phyloP scores from a whole-genome alignment of 2,329 filamentous ascomycete genomes.

The Claviceps citrina region DNA sequence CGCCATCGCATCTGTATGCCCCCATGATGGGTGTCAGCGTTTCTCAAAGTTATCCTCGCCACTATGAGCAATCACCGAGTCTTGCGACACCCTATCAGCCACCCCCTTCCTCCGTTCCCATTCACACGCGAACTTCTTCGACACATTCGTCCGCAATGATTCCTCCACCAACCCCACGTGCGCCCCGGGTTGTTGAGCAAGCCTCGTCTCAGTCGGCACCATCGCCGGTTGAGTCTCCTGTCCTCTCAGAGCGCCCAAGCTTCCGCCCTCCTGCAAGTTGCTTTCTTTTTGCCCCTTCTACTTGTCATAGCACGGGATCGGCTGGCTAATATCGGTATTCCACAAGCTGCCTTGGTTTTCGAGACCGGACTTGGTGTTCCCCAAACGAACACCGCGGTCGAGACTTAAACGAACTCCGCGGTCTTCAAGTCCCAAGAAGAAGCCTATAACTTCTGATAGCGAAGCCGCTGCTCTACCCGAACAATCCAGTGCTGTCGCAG shows the following conservation, averaged over 20 bases:
- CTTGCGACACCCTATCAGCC: constrained; percentile 43
- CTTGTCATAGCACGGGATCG: not conserved
- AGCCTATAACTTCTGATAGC: constrained; percentile 21
- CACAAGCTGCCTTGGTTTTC: constrained; percentile 43
- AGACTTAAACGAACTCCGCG: constrained; percentile 23
- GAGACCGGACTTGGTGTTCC: constrained; percentile 34
- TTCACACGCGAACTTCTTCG: constrained; percentile 36
- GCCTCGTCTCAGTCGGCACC: constrained; percentile 9
- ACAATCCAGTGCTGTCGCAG: constrained; percentile 20
- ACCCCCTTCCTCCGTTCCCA: constrained; percentile 28
- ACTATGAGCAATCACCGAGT: constrained; percentile 35
- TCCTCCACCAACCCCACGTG: constrained; percentile 31
- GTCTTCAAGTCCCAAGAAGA: constrained; percentile 29
- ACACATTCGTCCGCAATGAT: constrained; percentile 30
- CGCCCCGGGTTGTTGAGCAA: constrained; percentile 24
- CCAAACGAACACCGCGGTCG: constrained; percentile 21
- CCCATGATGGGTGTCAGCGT: constrained; percentile 33
- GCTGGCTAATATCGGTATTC: not conserved
- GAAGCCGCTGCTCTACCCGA: constrained; percentile 29
- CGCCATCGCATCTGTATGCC: constrained; percentile 38
- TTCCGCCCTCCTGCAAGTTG: constrained; percentile 38
- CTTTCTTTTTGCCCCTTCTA: not conserved
- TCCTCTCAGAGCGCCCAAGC: constrained; percentile 12
- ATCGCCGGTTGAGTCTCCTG: constrained; percentile 3
- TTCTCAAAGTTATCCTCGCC: constrained; percentile 32